These are phyloP conservation scores for Cutaneotrichosporon daszewskae DNA, from an alignment of 1,284 basidiomycete species.

Conservation along the genomic window DNA sequence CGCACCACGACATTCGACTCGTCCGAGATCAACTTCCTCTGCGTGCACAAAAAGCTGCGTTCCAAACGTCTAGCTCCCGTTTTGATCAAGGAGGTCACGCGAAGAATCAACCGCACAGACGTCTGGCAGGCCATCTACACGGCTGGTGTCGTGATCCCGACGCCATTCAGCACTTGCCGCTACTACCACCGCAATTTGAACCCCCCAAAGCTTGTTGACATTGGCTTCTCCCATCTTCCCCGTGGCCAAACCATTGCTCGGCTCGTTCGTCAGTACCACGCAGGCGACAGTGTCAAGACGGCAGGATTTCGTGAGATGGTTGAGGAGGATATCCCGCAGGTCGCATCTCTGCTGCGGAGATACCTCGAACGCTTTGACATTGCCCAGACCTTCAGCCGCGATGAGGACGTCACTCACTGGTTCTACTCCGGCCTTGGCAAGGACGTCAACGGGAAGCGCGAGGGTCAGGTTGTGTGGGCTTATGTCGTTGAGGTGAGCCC, in stretches of 20 bases:
- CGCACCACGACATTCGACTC: constrained; percentile 67
- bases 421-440: constrained; percentile 77
- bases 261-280: constrained; percentile 68
- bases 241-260: constrained; percentile 78
- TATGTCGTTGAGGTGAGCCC: constrained; percentile 84
- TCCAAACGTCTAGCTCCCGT: constrained; percentile 94
- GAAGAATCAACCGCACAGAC: constrained; percentile 81
- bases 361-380: constrained; percentile 87
- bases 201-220: constrained; percentile 83
- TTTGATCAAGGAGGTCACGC: constrained; percentile 96
- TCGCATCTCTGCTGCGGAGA: constrained; percentile 65
- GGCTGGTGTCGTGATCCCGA: constrained; percentile 81
- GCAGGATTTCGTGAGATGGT: constrained; percentile 84
- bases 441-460: constrained; percentile 55
- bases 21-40: constrained; percentile 96
- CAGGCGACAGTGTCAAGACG: constrained; percentile 52
- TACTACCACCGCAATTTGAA: constrained; percentile 94
- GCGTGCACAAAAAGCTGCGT: constrained; percentile 95
- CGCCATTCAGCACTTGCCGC: constrained; percentile 78
- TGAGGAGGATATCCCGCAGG: constrained; percentile 66
- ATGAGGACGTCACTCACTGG: constrained; percentile 81
- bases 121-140: constrained; percentile 99
- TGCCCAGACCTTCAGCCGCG: constrained; percentile 62
- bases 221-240: constrained; percentile 82
- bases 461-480: constrained; percentile 86